These are phyloP conservation scores for Anthoceros angustus DNA, from an alignment of 225 moss, liverwort and hornwort genomes.

Conservation along the genomic window DNA sequence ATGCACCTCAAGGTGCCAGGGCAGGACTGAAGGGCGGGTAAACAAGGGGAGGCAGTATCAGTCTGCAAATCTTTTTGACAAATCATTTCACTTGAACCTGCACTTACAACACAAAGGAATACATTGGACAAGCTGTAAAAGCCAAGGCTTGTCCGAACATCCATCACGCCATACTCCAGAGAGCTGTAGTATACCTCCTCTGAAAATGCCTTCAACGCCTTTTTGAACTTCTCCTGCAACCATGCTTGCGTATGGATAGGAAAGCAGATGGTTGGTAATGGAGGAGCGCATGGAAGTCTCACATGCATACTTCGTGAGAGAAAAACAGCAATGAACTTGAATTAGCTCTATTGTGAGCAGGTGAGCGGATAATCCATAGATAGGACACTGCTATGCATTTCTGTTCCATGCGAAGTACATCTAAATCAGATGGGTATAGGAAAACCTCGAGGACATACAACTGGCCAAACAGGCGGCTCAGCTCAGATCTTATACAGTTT, in stretches of 20 bases:
- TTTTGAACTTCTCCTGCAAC: conserved; percentile 40
- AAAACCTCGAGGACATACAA: conserved; percentile 63
- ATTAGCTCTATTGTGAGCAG: no score
- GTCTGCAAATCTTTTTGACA: not conserved
- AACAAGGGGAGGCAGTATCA: no score
- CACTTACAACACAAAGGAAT: not conserved
- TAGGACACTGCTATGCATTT: not conserved
- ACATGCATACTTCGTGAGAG: not conserved
- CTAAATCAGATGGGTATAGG: not conserved
- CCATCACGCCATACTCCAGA: conserved; percentile 9
- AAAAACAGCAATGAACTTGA: not conserved
- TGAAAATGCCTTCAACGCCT: conserved; percentile 54
- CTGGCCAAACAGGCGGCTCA: conserved; percentile 61
- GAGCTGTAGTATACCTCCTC: conserved; percentile 10
- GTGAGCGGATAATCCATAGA: not conserved
- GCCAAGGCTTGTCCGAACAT: conserved; percentile 7
- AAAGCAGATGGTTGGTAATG: conserved; percentile 10
- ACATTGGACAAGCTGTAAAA: conserved; percentile 11
- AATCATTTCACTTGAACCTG: not conserved
- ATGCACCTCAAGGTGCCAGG: no score
- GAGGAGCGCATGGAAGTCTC: not conserved
- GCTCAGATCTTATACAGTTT: conserved; percentile 36
- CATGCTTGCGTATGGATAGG: conserved; percentile 7
- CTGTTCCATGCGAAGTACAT: not conserved
- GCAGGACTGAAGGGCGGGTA: no score